Percentiles rank a stretch among this genome's conserved stretches.
phyloP scores from a whole-genome alignment of 2,329 filamentous ascomycete species.

The Xenosphaeropsis pyriputrescens region DNA sequence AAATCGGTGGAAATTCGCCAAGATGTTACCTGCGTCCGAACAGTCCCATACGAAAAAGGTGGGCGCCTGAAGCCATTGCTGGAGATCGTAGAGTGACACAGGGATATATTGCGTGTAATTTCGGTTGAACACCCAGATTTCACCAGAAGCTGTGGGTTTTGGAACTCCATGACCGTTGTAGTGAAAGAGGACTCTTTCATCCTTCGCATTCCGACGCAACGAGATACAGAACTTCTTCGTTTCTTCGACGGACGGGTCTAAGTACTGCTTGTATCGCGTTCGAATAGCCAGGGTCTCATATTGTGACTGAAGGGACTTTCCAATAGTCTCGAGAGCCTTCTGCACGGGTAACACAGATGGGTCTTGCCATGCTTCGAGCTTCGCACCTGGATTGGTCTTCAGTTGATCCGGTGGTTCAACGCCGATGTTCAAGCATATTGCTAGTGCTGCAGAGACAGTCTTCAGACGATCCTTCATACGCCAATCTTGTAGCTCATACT shows the following conservation, averaged over 20 bases:
- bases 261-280: constrained; percentile 93
- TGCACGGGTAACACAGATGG: constrained; percentile 66
- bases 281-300: constrained; percentile 91
- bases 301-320: constrained; percentile 88
- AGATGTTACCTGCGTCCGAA: constrained; percentile 88
- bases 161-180: constrained; percentile 98
- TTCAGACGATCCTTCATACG: constrained; percentile 93
- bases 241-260: constrained; percentile 94
- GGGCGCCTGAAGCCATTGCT: constrained; percentile 89
- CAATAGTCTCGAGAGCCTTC: constrained; percentile 86
- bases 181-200: constrained; percentile 91
- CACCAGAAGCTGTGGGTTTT: constrained; percentile 84
- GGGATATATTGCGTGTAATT: constrained; percentile 99
- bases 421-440: constrained; percentile 91
- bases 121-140: constrained; percentile 99
- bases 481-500: constrained; percentile 73
- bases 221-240: constrained; percentile 93
- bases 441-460: constrained; percentile 88
- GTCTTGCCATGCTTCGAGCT: constrained; percentile 94
- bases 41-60: constrained; percentile 98
- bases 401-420: constrained; percentile 95
- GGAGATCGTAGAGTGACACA: constrained; percentile 85
- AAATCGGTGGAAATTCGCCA: constrained; percentile 87
- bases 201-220: constrained; percentile 80
- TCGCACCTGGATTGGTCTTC: constrained; percentile 86